Base-by-base conservation (phyloP, 768 basidiomycete species). In the Xerocomellus intermedius region DNA sequence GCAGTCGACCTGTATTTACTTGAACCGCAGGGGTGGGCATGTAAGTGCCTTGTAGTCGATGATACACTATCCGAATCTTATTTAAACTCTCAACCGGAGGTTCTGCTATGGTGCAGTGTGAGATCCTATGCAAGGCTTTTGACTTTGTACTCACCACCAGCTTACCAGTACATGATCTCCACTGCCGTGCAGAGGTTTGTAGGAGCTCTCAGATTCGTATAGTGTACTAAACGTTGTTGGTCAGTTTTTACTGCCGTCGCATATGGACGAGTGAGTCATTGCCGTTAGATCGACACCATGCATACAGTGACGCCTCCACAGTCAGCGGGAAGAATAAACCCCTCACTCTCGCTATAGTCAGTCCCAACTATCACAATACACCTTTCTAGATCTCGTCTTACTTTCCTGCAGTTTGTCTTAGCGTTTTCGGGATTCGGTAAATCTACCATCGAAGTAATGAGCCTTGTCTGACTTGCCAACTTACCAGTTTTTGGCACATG, bases 241-340 rank as follows among this genome's bases (percentile, higher is more conserved):
- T 22, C 33, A 62, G 61, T 24, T 62, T 62, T 38, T 62, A 62
- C 32, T 62, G 56, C 17, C 30, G 12, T 47, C 61, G 60, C 2
- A 36, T 55, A 48, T 62, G 61, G 61, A 54, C 44, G 8, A 58
- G 61, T 62, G 24, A 47, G 60, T 50, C 22, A 4, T 30, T 37
- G 4, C 17, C 5, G 3, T 36, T 14, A 16, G 17, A 22, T 28
- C 37, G 1, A 14, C 12, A 4, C 12, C 10, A 36, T 14, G 5
- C 42, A 12, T 4, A 14, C 4, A 32, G 0, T 49, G 4, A 42
- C 17, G 8, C 26, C 21, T 41, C 16, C 16, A n/a, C 19, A 63
- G 62, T 63, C 16, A 63, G 61, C 14, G 57, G 50, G 28, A 59
- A 54, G 9, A 63, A 63, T 16, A 63, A 56, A 22, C 12, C 1